A percentile compares a stretch with the other conserved stretches of the same genome.
Conservation (phyloP, 352 stramenopile species). For the Plasmopara halstedii region DNA sequence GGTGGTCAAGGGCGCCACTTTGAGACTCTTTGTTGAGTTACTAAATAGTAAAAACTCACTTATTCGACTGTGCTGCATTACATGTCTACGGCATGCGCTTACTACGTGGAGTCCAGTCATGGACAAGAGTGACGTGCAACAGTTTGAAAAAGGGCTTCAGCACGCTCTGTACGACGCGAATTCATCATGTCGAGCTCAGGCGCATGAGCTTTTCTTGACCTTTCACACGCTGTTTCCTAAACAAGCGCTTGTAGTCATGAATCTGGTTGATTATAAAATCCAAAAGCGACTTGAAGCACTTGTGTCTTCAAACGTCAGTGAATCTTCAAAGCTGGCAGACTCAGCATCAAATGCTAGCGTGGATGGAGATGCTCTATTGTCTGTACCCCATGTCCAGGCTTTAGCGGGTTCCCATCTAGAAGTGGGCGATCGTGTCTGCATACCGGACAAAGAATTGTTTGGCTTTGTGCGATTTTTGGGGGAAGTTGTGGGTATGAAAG, state of each 20-base stretch:
- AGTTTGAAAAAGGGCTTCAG: slow-evolving; percentile 70
- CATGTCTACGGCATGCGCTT: slow-evolving; percentile 41
- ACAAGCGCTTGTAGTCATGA: slow-evolving; percentile 53
- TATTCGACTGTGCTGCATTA: slow-evolving; percentile 72
- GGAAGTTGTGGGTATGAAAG: slow-evolving; percentile 63
- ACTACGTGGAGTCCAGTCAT: slow-evolving; percentile 61
- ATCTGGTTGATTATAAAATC: slow-evolving; percentile 73
- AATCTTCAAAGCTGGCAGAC: slow-evolving; percentile 19
- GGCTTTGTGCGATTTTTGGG: slow-evolving; percentile 72
- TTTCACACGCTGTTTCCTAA: slow-evolving; percentile 81
- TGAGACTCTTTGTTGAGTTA: slow-evolving; percentile 67
- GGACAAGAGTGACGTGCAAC: slow-evolving; percentile 74
- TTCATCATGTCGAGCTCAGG: slow-evolving; percentile 55
- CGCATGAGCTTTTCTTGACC: slow-evolving; percentile 57
- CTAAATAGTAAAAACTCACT: slow-evolving; percentile 78
- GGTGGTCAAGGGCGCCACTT: slow-evolving; percentile 64
- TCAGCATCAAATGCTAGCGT: slow-evolving; percentile 41
- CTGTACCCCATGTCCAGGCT: slow-evolving; percentile 20
- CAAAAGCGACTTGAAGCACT: slow-evolving; percentile 70
- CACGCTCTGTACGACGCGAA: slow-evolving; percentile 70
- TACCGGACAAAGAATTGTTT: slow-evolving; percentile 81
- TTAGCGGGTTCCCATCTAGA: slow-evolving; percentile 39
- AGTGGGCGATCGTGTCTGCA: slow-evolving; percentile 69
- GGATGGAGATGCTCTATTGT: slow-evolving; percentile 31
- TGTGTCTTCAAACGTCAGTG: slow-evolving; percentile 24